Base-by-base conservation (phyloP, 1,284 basidiomycete genomes). In the Microbotryomycetes sp. region DNA sequence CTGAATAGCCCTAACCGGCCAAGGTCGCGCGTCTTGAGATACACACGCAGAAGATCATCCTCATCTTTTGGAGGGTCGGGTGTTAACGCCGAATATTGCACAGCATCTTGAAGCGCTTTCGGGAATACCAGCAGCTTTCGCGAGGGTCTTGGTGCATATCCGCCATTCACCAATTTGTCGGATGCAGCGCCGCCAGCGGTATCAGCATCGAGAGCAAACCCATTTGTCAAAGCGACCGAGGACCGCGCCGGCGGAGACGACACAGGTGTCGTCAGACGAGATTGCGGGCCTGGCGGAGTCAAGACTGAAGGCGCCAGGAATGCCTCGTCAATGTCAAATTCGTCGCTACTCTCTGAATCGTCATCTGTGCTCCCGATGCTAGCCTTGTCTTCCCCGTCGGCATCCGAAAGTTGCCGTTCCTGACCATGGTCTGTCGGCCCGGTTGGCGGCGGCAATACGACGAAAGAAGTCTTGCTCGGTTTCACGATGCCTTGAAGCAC, bases 1-100 rank as follows among this genome's bases (percentile, higher is more conserved):
- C 85, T 85, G 66, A 93, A 82, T 4, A 89, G 76, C 0, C 91
- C 91, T 28, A 91, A 76, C 52, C 80, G 79, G 13, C 83, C 84
- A 18, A 97, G 78, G 56, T 88, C 85, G 21, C 78, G 73, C 3
- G 85, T 83, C 24, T 80, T 78, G 27, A 85, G 66, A 68, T 82
- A 85, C 0, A 87, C 65, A 2, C 56, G 49, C 2, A 54, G 41
- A 24, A 62, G 45, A 24, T 66, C 65, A 56, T 70, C 66, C 45
- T 64, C 56, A 16, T 62, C 61, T 18, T 45, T 21, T 4, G 56
- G 56, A 13, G 58, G 62, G 18, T 28, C 16, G 5, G 69, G 62
- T 5, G 48, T 18, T 28, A 60, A 64, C 1, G 4, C 58, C 55
- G 18, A 41, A 24, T 5, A 59, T 45, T 21, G 24, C 28, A 69